Evolutionary conservation across 2,329 filamentous ascomycete genomes (phyloP).

Genomic region (Botrytis fabae): DNA sequence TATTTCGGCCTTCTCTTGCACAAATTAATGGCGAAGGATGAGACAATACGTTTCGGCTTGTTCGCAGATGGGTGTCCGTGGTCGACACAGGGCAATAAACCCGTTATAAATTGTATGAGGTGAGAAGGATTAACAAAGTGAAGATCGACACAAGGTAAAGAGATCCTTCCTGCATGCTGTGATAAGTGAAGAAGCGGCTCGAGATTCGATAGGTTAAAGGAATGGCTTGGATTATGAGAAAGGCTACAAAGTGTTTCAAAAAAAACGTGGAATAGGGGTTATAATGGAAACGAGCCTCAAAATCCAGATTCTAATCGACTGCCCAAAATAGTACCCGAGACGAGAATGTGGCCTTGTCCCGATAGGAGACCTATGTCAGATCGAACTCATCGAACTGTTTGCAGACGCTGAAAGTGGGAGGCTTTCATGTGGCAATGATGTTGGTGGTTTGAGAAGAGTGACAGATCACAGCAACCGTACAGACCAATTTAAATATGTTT

Average conservation of each 20-base stretch:
- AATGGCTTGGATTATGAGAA: background rate
- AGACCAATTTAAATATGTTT: background rate
- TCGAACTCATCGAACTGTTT: background rate
- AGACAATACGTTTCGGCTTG: constrained; percentile 1
- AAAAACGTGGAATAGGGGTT: background rate
- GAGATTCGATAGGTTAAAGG: background rate
- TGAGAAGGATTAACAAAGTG: background rate
- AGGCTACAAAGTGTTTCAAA: background rate
- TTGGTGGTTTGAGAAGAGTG: background rate
- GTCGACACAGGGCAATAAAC: background rate
- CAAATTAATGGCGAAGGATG: background rate
- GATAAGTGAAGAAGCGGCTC: background rate
- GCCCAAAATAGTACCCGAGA: constrained; percentile 7
- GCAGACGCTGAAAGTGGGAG: background rate
- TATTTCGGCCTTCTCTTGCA: background rate
- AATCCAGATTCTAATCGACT: background rate
- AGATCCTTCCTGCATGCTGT: constrained; percentile 8
- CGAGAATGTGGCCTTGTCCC: background rate
- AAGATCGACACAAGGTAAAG: background rate
- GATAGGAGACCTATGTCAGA: constrained; percentile 6
- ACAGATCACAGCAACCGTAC: background rate
- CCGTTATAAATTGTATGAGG: background rate
- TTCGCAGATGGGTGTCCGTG: background rate
- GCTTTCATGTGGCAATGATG: background rate
- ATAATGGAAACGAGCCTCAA: background rate